A percentile compares a stretch with the other conserved stretches of the same genome.
Evolutionary conservation across 208 protist species (phyloP).

Genomic region (Leishmania aethiopica): DNA sequence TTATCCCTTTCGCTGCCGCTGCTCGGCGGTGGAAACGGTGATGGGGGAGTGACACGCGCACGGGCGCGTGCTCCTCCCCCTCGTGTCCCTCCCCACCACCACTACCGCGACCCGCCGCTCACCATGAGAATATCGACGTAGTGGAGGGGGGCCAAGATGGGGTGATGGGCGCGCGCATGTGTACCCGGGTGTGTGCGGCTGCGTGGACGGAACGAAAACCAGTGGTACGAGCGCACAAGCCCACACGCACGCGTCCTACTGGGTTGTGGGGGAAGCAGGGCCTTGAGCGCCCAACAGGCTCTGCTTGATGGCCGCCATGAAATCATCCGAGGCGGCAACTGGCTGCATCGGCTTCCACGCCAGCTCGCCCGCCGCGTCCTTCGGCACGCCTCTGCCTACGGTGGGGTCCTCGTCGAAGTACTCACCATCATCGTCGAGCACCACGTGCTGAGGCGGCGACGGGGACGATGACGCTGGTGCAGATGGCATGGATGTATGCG

Average conservation of each 20-base stretch:
- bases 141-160: background rate
- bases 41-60: background rate
- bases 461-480: conserved; percentile 1
- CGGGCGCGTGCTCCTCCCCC: background rate
- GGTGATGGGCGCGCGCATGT: background rate
- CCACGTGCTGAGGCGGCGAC: conserved; percentile 38
- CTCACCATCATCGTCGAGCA: conserved; percentile 75
- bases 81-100: too few relatives aligned
- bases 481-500: conserved; percentile 3
- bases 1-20: background rate
- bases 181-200: background rate
- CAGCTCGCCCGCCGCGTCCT: conserved; percentile 50
- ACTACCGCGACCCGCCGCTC: background rate
- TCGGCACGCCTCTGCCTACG: conserved; percentile 70
- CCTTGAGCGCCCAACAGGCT: conserved; percentile 4
- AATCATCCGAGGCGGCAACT: conserved; percentile 22
- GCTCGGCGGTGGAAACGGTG: background rate
- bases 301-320: conserved; percentile 29
- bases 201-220: background rate
- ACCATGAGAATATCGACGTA: background rate
- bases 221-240: background rate
- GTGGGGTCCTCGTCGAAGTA: conserved; percentile 86
- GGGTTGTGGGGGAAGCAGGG: background rate
- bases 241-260: background rate
- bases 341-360: conserved; percentile 51